Conservation (phyloP, 2,329 filamentous ascomycete species). For the Nigrospora sphaerica region DNA sequence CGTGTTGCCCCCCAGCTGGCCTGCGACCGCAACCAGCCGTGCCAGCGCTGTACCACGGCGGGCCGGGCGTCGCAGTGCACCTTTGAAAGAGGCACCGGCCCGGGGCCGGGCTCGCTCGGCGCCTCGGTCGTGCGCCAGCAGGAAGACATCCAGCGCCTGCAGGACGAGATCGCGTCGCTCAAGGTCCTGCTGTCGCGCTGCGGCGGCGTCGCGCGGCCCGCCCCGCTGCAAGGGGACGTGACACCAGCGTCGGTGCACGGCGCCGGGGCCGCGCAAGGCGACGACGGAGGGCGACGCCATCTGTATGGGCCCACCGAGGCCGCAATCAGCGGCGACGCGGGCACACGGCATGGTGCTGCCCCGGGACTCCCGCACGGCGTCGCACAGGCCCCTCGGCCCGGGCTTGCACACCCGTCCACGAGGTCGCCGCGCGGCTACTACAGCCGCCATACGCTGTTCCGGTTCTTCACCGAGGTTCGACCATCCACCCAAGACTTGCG, state of each 20-base stretch:
- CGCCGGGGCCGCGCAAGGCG: no score
- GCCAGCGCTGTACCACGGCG: conserved; percentile 12
- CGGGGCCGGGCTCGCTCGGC: background rate
- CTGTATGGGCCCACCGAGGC: no score
- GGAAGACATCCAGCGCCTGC: conserved; percentile 7
- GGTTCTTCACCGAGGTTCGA: conserved; percentile 12
- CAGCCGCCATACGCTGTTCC: conserved; percentile 10
- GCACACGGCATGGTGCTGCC: no score
- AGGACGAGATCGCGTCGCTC: conserved; percentile 5
- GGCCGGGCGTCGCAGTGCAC: conserved; percentile 9
- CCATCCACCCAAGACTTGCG: background rate
- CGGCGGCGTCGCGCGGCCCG: no score
- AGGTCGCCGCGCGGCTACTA: conserved; percentile 11
- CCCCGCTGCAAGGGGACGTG: no score
- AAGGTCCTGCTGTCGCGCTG: conserved; percentile 5
- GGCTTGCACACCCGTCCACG: conserved; percentile 8
- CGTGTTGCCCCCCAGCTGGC: conserved; percentile 4
- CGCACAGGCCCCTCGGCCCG: no score
- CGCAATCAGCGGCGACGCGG: no score
- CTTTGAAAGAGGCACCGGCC: conserved; percentile 5
- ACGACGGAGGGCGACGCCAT: no score
- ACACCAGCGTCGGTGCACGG: no score
- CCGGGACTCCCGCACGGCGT: no score
- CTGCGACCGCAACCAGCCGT: conserved; percentile 12
- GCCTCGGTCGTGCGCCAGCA: background rate